Percentiles rank a stretch among this genome's conserved stretches.
Evolutionary conservation across 2,329 filamentous ascomycete species (phyloP).

Genomic region (Diplodia intermedia): DNA sequence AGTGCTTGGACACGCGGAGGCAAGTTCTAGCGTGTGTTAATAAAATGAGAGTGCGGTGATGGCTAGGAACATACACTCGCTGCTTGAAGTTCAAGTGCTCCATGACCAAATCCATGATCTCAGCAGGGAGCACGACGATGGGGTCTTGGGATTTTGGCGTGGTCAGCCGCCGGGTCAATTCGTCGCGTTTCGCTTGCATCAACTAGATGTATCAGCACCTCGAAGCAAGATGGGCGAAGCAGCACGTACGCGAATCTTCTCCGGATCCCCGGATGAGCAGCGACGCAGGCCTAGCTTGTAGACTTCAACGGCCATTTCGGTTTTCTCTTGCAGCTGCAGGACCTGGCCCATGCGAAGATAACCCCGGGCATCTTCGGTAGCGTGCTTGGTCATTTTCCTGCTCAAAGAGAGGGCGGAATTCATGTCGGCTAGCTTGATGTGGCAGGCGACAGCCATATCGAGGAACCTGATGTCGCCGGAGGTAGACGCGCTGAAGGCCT

Average conservation of each 20-base stretch:
- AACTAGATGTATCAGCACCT: conserved; percentile 35
- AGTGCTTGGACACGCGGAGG: conserved; percentile 62
- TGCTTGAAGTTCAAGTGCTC: conserved; percentile 60
- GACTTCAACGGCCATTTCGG: conserved; percentile 61
- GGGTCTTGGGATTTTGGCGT: conserved; percentile 58
- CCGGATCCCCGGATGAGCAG: conserved; percentile 33
- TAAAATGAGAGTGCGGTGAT: not conserved
- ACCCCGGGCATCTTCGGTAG: conserved; percentile 56
- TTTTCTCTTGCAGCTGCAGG: conserved; percentile 57
- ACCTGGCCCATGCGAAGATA: conserved; percentile 63
- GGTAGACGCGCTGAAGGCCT: conserved; percentile 30
- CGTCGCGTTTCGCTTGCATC: conserved; percentile 56
- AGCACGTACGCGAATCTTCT: conserved; percentile 42
- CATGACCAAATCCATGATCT: conserved; percentile 61
- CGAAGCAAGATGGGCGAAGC: not conserved
- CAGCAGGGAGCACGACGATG: conserved; percentile 60
- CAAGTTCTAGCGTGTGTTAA: conserved; percentile 47
- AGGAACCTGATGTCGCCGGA: conserved; percentile 52
- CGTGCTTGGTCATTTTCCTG: conserved; percentile 61
- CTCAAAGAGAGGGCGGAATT: conserved; percentile 62
- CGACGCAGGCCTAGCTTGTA: conserved; percentile 64
- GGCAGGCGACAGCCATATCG: conserved; percentile 63
- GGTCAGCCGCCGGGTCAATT: conserved; percentile 52
- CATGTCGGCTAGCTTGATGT: conserved; percentile 60
- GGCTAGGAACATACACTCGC: conserved; percentile 49